These are phyloP conservation scores for bread wheat (Triticum aestivum) DNA, from an alignment of 176 grass and related monocot genomes.

Conservation along the genomic window DNA sequence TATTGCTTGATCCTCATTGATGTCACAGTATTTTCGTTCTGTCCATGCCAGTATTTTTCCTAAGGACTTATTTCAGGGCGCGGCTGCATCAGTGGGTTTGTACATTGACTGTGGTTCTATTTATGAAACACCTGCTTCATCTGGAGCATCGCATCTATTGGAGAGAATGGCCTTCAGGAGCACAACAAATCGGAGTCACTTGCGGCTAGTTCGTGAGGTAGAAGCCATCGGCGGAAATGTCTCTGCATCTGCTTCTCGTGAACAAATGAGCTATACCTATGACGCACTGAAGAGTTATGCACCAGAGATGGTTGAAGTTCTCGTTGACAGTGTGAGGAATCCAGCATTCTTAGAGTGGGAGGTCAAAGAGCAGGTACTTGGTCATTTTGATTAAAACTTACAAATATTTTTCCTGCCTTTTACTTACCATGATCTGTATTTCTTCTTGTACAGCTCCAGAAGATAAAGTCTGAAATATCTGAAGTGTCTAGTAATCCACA, in stretches of 20 bases:
- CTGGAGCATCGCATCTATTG: constrained; percentile 70
- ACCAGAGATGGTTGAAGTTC: constrained; percentile 73
- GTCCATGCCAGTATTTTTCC: constrained; percentile 7
- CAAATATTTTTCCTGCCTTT: neutral
- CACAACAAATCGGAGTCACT: constrained; percentile 67
- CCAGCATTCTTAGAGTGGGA: constrained; percentile 69
- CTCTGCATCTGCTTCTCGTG: constrained; percentile 67
- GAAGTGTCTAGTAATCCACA: constrained; percentile 69
- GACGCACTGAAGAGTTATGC: constrained; percentile 71
- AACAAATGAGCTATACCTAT: constrained; percentile 89
- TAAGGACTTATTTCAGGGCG: constrained; percentile 42
- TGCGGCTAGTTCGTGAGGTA: constrained; percentile 74
- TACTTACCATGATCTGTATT: constrained; percentile 16
- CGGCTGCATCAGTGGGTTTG: constrained; percentile 65
- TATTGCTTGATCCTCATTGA: constrained; percentile 31
- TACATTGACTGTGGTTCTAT: constrained; percentile 88
- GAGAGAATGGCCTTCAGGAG: constrained; percentile 87
- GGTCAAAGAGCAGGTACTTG: constrained; percentile 69
- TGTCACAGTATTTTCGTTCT: constrained; percentile 15
- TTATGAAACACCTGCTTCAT: constrained; percentile 58
- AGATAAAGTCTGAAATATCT: constrained; percentile 71
- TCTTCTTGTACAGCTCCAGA: constrained; percentile 51
- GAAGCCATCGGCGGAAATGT: constrained; percentile 82
- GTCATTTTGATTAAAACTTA: constrained; percentile 2
- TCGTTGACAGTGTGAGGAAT: constrained; percentile 67